Evolutionary conservation across 164 flowering plant species (phyloP).

Genomic region (Piper longum): DNA sequence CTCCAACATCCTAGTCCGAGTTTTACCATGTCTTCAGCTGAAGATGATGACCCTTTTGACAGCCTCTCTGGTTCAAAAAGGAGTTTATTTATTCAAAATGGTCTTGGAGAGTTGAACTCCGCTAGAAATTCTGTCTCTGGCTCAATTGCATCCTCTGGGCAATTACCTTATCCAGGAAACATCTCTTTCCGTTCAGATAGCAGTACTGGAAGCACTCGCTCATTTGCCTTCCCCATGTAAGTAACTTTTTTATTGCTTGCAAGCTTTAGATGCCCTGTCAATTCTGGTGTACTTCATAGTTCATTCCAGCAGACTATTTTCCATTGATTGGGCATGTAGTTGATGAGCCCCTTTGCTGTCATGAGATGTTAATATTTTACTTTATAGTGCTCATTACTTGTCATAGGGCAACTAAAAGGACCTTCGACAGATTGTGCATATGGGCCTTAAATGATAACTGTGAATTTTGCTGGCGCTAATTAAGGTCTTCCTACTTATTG

Average conservation of each 20-base stretch:
- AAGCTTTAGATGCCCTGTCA: not conserved
- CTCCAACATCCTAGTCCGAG: constrained; percentile 14
- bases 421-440: too few species aligned
- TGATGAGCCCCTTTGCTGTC: not conserved
- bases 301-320: not conserved
- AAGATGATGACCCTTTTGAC: constrained; percentile 16
- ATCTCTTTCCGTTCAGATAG: constrained; percentile 31
- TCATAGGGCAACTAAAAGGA: too few species aligned
- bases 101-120: constrained; percentile 41
- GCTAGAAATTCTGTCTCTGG: constrained; percentile 32
- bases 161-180: constrained; percentile 46
- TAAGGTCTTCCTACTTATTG: not conserved
- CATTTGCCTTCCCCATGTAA: constrained; percentile 55
- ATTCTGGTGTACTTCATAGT: not conserved
- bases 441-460: too few species aligned
- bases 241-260: constrained; percentile 2
- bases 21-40: constrained; percentile 9
- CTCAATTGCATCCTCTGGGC: constrained; percentile 39
- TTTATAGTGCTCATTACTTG: not conserved
- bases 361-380: not conserved
- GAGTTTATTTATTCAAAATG: constrained; percentile 17
- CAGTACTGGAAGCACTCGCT: constrained; percentile 49
- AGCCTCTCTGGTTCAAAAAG: constrained; percentile 16
- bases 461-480: too few species aligned
- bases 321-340: not conserved